Base-by-base conservation (phyloP, 352 stramenopile species). In the Pythium pectinolyticum region DNA sequence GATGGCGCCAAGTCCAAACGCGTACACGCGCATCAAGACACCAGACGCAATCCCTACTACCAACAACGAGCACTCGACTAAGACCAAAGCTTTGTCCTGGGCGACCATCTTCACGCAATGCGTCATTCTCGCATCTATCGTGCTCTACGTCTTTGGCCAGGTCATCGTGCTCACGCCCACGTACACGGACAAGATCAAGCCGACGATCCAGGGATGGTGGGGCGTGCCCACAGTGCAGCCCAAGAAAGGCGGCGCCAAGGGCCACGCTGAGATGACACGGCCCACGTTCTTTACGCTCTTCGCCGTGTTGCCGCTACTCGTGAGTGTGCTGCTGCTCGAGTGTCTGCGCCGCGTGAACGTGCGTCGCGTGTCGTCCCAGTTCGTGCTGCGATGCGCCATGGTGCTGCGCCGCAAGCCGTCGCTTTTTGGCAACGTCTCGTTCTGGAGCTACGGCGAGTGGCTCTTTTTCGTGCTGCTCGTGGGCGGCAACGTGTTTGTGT, bases 201-300 rank as follows among this genome's bases (percentile, higher is more conserved):
- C 43, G 17, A 60, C 35, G 10, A 48, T 63, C 39, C 24, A 64
- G 22, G n/a, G 32, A n/a, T 82, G 74, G 72, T 78, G 62, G 57
- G 75, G 66, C 9, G 69, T 77, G 22, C 65, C 65, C 14, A 31
- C 37, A 4, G 48, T 30, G 28, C 27, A 54, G 8, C 47, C 57
- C 15, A 58, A 46, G 39, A n/a, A n/a, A n/a, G 57, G 43, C 34
- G 62, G 45, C 34, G 6, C 40, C 27, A 57, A 49, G 17, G 68
- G 69, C 35, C 64, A 82, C 57, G 24, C 41, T 0, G 78, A 90
- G 57, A 86, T 90, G 73, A 56, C 80, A 12, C 75, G 74, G 5
- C 68, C 70, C n/a, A 87, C 75, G 9, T 88, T 74, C 58, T 78
- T 88, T 35, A 65, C 73, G 37, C 61, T 90, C 12, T 73, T 80